These are phyloP conservation scores for Taphrina confusa DNA, from an alignment of 1,139 yeast species.

Conservation along the genomic window DNA sequence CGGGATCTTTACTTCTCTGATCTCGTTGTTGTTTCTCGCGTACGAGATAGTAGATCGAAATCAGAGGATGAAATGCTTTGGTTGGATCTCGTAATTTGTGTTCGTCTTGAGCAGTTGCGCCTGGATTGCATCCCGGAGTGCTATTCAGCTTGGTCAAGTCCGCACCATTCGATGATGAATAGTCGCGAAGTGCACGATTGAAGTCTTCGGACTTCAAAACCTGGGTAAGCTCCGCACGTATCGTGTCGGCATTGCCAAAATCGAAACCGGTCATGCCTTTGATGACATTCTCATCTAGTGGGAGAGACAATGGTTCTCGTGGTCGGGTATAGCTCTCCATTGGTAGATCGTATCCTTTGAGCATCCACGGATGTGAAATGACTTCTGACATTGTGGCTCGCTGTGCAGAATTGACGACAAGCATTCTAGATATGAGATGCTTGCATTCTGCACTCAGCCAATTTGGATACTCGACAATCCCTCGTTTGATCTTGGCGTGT, in stretches of 20 bases:
- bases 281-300: constrained; percentile 70
- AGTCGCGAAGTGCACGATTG: constrained; percentile 61
- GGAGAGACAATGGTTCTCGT: constrained; percentile 70
- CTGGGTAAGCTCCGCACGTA: constrained; percentile 58
- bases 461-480: constrained; percentile 87
- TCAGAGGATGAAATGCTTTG: constrained; percentile 78
- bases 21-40: constrained; percentile 74
- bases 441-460: constrained; percentile 79
- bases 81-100: constrained; percentile 38
- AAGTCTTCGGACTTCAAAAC: constrained; percentile 71
- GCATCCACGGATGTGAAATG: constrained; percentile 92
- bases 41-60: constrained; percentile 83
- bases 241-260: constrained; percentile 66
- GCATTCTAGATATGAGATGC: constrained; percentile 81
- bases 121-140: background rate
- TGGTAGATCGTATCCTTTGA: constrained; percentile 75
- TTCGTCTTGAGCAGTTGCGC: background rate
- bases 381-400: constrained; percentile 82
- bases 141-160: background rate
- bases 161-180: constrained; percentile 53
- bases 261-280: constrained; percentile 77
- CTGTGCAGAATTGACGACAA: constrained; percentile 80
- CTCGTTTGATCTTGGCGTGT: constrained; percentile 91
- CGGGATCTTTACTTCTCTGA: constrained; percentile 1
- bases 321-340: constrained; percentile 73